Evolutionary conservation across 345 rosid species (phyloP), one percentile per base, ranked within the genome.

Genomic region (Pugionium dolabratum): DNA sequence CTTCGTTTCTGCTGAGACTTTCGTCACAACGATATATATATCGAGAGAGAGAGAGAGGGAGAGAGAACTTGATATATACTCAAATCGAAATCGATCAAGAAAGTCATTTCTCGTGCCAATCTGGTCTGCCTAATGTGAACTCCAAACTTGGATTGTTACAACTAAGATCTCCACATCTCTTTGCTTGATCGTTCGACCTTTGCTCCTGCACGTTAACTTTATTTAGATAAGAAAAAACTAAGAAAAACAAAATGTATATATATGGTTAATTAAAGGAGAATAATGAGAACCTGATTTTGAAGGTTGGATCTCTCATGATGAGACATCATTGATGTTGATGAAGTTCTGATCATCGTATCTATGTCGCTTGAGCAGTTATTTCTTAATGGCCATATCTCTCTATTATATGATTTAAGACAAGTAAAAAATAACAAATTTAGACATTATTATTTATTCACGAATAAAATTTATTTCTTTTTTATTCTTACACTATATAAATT

Each of bases 81-180:
- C 40, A 37, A 11, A 54, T 35, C 28, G 36, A 49, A 57, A 35
- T 29, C 11, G 39, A 42, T 61, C 30, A 64, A 51, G 59, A 73
- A 66, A 65, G 62, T 75, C 72, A 75, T 64, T 73, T 78, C 30
- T 75, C 76, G 11, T 79, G 87, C 89, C 92, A 84, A 61, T 84
- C 87, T 47, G 89, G 89, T 84, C 85, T 79, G 51, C 92, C 92
- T 71, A 86, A 74, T 28, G 92, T 84, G 71, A 86, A 84, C 79
- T 86, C 92, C 80, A 86, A 81, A 77, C 85, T 82, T 34, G 86
- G 86, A 59, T 78, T 84, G 69, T 76, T 75, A 79, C 71, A 59
- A 68, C 78, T 67, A 47, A 54, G 30, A 74, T 67, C 73, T 54
- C 69, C 69, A 67, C 73, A 74, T 30, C 64, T 67, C 55, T 74